These are phyloP conservation scores for Hsuehochloa calcarea DNA, from an alignment of 176 grass and related monocot genomes.

Conservation along the genomic window DNA sequence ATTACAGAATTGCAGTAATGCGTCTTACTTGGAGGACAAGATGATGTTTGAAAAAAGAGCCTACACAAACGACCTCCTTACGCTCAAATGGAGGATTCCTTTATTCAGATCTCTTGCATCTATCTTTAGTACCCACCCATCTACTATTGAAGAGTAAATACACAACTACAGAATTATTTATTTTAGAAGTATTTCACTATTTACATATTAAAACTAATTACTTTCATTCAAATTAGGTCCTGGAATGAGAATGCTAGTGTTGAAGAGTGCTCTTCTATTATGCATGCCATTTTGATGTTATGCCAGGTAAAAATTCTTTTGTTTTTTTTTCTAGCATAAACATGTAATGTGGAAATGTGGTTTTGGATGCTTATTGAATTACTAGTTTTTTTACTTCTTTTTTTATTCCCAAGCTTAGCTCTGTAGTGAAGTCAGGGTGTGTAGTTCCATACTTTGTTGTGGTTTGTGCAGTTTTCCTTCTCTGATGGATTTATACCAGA, in stretches of 20 bases:
- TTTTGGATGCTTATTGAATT: constrained; percentile 18
- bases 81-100: constrained; percentile 66
- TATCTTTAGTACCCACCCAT: constrained; percentile 53
- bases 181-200: constrained; percentile 37
- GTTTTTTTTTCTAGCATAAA: constrained; percentile 17
- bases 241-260: constrained; percentile 46
- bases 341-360: constrained; percentile 4
- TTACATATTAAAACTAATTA: constrained; percentile 28
- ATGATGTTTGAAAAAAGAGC: constrained; percentile 33
- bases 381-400: background rate
- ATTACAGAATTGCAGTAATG: constrained; percentile 48
- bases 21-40: constrained; percentile 39
- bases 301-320: constrained; percentile 63
- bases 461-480: background rate
- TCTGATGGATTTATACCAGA: background rate
- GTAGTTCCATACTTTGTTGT: background rate
- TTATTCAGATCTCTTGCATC: constrained; percentile 67
- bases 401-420: constrained; percentile 16
- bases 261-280: constrained; percentile 63
- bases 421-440: background rate
- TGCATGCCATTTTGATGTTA: constrained; percentile 63
- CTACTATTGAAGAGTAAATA: constrained; percentile 50
- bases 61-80: constrained; percentile 35
- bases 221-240: constrained; percentile 48
- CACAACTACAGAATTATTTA: constrained; percentile 11